phyloP scores from a whole-genome alignment of 2,329 filamentous ascomycete species.

The Sporothrix dimorphospora region DNA sequence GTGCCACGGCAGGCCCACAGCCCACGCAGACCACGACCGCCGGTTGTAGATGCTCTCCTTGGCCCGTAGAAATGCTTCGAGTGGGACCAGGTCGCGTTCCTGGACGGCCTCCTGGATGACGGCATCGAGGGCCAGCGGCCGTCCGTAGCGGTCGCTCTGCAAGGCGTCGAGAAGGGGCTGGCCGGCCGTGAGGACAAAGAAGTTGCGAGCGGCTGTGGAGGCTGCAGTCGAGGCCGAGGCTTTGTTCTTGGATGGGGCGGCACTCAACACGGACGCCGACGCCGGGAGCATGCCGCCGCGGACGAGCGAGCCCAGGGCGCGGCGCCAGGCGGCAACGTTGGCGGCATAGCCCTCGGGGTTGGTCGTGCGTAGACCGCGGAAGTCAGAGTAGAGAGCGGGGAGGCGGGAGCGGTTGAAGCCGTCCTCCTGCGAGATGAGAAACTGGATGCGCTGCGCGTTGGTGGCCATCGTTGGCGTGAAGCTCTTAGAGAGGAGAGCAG shows the following conservation, averaged over 20 bases:
- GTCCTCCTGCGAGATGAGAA: conserved; percentile 32
- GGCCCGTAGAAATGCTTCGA: conserved; percentile 67
- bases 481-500: not conserved
- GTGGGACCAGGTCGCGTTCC: conserved; percentile 68
- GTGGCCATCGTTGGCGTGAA: conserved; percentile 27
- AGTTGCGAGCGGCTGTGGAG: conserved; percentile 45
- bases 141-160: conserved; percentile 76
- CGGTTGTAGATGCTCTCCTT: conserved; percentile 72
- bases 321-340: conserved; percentile 45
- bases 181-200: conserved; percentile 58
- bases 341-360: conserved; percentile 38
- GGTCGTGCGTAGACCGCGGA: conserved; percentile 36
- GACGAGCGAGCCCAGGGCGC: conserved; percentile 40
- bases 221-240: not conserved
- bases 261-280: not conserved
- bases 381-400: conserved; percentile 38
- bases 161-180: conserved; percentile 71
- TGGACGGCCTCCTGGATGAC: conserved; percentile 76
- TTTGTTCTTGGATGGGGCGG: not conserved
- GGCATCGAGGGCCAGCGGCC: conserved; percentile 76
- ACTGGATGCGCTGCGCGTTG: conserved; percentile 35
- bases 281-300: conserved; percentile 41
- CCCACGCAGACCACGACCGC: conserved; percentile 67
- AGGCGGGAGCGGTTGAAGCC: conserved; percentile 35
- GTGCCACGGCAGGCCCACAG: conserved; percentile 70